Evolutionary conservation across 805 yeast genomes (phyloP).

Genomic region (Lipomyces sp.): DNA sequence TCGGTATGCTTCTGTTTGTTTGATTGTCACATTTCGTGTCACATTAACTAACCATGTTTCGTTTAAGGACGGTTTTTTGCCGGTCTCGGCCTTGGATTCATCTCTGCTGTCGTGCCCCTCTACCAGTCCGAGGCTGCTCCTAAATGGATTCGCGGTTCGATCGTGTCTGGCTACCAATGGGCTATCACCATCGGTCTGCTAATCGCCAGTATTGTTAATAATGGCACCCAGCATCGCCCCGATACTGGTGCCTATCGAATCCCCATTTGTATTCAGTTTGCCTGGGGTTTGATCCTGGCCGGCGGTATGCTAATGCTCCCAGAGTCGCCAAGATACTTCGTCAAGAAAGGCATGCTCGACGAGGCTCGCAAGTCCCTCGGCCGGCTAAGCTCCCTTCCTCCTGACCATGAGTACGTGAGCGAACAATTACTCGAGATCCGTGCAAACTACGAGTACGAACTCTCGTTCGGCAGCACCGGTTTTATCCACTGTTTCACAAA

Average conservation of each 20-base stretch:
- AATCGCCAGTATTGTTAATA: slow-evolving; percentile 55
- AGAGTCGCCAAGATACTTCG: slow-evolving; percentile 74
- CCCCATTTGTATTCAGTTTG: slow-evolving; percentile 73
- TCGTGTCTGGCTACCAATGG: slow-evolving; percentile 75
- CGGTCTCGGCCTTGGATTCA: slow-evolving; percentile 78
- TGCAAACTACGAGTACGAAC: slow-evolving; percentile 53
- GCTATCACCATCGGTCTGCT: slow-evolving; percentile 73
- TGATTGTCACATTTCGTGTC: not conserved
- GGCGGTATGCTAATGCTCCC: slow-evolving; percentile 55
- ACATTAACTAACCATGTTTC: not conserved
- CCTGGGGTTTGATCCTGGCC: slow-evolving; percentile 62
- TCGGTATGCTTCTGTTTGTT: slow-evolving; percentile 51
- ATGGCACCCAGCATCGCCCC: slow-evolving; percentile 49
- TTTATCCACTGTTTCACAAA: slow-evolving; percentile 42
- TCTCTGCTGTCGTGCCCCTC: slow-evolving; percentile 76
- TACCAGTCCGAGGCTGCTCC: slow-evolving; percentile 83
- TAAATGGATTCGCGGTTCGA: slow-evolving; percentile 75
- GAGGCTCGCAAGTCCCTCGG: slow-evolving; percentile 62
- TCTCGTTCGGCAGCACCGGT: slow-evolving; percentile 28
- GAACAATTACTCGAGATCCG: slow-evolving; percentile 55
- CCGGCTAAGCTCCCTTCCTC: slow-evolving; percentile 51
- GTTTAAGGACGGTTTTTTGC: slow-evolving; percentile 63
- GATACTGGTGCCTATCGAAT: slow-evolving; percentile 81
- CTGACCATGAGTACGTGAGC: slow-evolving; percentile 51
- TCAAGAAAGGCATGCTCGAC: slow-evolving; percentile 60